phyloP scores from a whole-genome alignment of 1,139 yeast genomes.

The Saccharomyces hybrid region DNA sequence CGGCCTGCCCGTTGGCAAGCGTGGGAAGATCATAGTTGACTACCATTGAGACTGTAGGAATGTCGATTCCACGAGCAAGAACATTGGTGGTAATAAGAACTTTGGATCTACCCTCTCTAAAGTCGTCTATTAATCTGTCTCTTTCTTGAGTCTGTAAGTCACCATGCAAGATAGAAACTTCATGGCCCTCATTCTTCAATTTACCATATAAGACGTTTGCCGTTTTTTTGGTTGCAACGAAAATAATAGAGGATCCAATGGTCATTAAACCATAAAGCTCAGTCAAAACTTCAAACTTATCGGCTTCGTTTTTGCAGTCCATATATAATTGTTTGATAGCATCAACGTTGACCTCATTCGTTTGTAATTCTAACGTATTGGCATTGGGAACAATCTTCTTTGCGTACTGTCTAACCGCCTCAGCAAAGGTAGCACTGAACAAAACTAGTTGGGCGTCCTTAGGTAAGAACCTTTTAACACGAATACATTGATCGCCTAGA shows the following conservation, averaged over 20 bases:
- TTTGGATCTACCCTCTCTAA: slow-evolving; percentile 86
- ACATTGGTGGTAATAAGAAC: slow-evolving; percentile 94
- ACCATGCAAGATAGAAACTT: slow-evolving; percentile 81
- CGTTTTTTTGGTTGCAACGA: slow-evolving; percentile 70
- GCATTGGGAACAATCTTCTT: slow-evolving; percentile 84
- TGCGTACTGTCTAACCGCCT: slow-evolving; percentile 72
- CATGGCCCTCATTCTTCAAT: slow-evolving; percentile 81
- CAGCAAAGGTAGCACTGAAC: slow-evolving; percentile 93
- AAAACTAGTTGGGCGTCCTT: slow-evolving; percentile 65
- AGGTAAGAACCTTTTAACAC: slow-evolving; percentile 72
- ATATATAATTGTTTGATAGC: slow-evolving; percentile 93
- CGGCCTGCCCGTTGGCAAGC: slow-evolving; percentile 44
- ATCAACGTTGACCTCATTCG: slow-evolving; percentile 87
- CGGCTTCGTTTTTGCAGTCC: slow-evolving; percentile 75
- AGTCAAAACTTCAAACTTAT: slow-evolving; percentile 72
- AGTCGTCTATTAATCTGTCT: slow-evolving; percentile 87
- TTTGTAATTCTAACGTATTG: slow-evolving; percentile 79
- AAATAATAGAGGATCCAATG: slow-evolving; percentile 91
- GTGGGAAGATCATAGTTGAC: slow-evolving; percentile 93
- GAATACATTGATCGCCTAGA: slow-evolving; percentile 78
- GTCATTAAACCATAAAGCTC: slow-evolving; percentile 86
- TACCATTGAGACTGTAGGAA: slow-evolving; percentile 95
- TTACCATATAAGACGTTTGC: slow-evolving; percentile 67
- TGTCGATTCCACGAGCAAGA: slow-evolving; percentile 94
- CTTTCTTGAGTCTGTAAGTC: slow-evolving; percentile 66